These are phyloP conservation scores for Corylus avellana DNA, from an alignment of 306 rosid species.

Conservation along the genomic window DNA sequence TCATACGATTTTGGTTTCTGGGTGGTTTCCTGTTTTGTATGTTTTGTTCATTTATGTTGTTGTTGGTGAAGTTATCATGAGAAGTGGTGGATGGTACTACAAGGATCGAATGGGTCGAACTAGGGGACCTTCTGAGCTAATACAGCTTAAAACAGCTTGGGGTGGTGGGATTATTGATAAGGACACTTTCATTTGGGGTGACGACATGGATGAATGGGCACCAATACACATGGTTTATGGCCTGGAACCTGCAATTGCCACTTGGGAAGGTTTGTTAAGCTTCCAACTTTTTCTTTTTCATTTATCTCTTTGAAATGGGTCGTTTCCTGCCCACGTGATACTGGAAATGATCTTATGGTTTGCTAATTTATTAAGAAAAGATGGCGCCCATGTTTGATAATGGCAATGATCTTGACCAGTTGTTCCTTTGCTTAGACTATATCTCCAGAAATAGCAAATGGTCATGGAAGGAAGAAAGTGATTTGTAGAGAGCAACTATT, in stretches of 20 bases:
- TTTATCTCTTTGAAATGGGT: conserved; percentile 6
- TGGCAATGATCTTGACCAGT: neutral
- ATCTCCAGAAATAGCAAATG: neutral
- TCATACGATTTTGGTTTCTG: neutral
- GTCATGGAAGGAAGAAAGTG: neutral
- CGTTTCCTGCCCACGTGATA: neutral
- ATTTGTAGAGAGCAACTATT: neutral
- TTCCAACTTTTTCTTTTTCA: neutral
- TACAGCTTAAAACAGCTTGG: conserved; percentile 86
- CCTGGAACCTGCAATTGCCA: conserved; percentile 89
- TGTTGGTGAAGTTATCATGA: conserved; percentile 71
- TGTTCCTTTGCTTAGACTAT: neutral
- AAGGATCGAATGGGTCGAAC: conserved; percentile 94
- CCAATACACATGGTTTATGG: conserved; percentile 97
- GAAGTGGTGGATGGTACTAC: conserved; percentile 78
- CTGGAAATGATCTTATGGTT: neutral
- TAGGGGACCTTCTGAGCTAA: conserved; percentile 76
- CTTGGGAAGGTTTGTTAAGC: conserved; percentile 86
- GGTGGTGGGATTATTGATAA: conserved; percentile 90
- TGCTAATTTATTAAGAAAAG: neutral
- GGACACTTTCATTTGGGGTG: conserved; percentile 97
- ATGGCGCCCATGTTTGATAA: neutral
- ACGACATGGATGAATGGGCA: conserved; percentile 97
- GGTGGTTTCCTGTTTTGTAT: conserved; percentile 6
- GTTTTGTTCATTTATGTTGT: conserved; percentile 22